phyloP scores from a whole-genome alignment of 495 filamentous ascomycete species.

The Tuber brumale region DNA sequence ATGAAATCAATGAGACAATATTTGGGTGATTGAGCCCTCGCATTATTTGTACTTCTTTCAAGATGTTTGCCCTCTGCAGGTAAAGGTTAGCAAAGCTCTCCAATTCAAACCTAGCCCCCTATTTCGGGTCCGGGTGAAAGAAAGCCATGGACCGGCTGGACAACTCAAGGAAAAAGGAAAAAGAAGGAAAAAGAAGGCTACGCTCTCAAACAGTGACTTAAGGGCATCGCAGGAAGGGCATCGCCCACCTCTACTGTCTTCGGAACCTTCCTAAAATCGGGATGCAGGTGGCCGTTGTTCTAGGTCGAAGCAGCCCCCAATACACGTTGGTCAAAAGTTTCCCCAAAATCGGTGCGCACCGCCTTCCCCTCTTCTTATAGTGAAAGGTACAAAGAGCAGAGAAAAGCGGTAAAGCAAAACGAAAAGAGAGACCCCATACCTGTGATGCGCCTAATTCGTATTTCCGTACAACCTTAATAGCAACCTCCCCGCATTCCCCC shows the following conservation, averaged over 20 bases:
- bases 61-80: conserved; percentile 80
- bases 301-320: conserved; percentile 48
- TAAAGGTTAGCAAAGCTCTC: conserved; percentile 43
- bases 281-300: conserved; percentile 82
- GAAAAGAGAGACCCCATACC: conserved; percentile 59
- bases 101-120: not conserved
- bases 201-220: conserved; percentile 19
- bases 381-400: conserved; percentile 32
- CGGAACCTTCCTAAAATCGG: conserved; percentile 86
- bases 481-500: conserved; percentile 68
- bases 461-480: conserved; percentile 97
- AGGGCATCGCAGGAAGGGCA: conserved; percentile 44
- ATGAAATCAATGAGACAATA: conserved; percentile 85
- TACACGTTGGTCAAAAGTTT: conserved; percentile 45
- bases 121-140: not conserved
- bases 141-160: conserved; percentile 15
- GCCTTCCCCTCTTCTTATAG: conserved; percentile 6
- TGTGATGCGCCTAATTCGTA: conserved; percentile 97
- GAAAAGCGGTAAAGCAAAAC: conserved; percentile 36
- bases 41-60: conserved; percentile 99
- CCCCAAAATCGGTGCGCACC: conserved; percentile 12
- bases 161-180: conserved; percentile 33
- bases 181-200: conserved; percentile 4
- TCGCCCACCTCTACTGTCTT: conserved; percentile 95
- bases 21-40: conserved; percentile 91